A percentile compares a stretch with the other conserved stretches of the same genome.
phyloP scores from a whole-genome alignment of 2,329 filamentous ascomycete species.

The Penicillium expansum region DNA sequence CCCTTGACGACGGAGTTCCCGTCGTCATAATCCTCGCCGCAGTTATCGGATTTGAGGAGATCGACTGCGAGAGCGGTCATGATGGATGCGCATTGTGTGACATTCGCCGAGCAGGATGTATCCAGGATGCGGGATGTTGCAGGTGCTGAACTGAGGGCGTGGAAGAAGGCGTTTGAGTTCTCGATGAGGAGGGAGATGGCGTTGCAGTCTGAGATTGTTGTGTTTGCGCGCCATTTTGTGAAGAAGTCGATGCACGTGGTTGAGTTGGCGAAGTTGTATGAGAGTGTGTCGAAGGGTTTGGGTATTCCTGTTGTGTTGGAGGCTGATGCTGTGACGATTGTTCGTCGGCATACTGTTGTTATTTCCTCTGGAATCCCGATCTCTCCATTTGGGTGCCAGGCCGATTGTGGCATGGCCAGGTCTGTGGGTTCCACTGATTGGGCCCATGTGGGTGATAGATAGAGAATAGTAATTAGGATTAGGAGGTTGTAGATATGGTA shows the following conservation, averaged over 20 bases:
- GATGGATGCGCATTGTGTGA: slow-evolving; percentile 62
- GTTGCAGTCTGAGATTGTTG: slow-evolving; percentile 70
- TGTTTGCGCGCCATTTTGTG: slow-evolving; percentile 61
- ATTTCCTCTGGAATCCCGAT: slow-evolving; percentile 11
- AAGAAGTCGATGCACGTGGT: slow-evolving; percentile 57
- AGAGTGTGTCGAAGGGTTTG: slow-evolving; percentile 65
- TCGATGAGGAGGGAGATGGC: slow-evolving; percentile 81
- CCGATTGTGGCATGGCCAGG: slow-evolving; percentile 9
- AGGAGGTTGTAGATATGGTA: slow-evolving; percentile 15
- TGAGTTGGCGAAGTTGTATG: slow-evolving; percentile 58
- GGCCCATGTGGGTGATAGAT: slow-evolving; percentile 15
- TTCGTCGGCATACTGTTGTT: background rate
- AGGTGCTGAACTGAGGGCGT: slow-evolving; percentile 67
- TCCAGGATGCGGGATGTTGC: slow-evolving; percentile 76
- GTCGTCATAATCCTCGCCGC: slow-evolving; percentile 65
- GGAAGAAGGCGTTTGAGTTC: slow-evolving; percentile 83
- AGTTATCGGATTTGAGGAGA: slow-evolving; percentile 62
- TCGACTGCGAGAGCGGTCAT: slow-evolving; percentile 64
- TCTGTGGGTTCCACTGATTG: slow-evolving; percentile 5
- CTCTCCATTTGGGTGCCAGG: slow-evolving; percentile 15
- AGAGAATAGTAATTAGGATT: slow-evolving; percentile 26
- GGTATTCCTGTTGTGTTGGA: slow-evolving; percentile 47
- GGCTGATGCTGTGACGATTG: slow-evolving; percentile 8
- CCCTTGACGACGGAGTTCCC: slow-evolving; percentile 69
- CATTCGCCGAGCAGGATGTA: slow-evolving; percentile 68